A percentile compares a stretch with the other conserved stretches of the same genome.
These are phyloP conservation scores for Tremella yokohamensis DNA, from an alignment of 768 basidiomycete genomes.

Conservation along the genomic window DNA sequence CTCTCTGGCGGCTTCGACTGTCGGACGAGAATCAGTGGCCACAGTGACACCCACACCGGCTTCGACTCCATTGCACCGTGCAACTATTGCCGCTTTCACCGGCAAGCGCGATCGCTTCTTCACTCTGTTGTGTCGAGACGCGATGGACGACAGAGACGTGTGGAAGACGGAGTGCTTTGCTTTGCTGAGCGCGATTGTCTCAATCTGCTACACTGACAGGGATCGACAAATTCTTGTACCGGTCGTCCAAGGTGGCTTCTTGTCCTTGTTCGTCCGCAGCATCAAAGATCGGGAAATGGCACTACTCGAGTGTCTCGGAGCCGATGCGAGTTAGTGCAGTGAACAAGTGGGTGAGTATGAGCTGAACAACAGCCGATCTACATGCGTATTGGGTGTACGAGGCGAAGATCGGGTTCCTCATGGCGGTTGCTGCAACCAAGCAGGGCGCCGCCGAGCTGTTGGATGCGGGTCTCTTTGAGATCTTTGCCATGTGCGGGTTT, in stretches of 20 bases:
- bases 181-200: conserved; percentile 74
- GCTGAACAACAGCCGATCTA: conserved; percentile 59
- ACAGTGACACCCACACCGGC: not conserved
- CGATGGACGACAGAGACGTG: conserved; percentile 88
- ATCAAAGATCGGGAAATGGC: conserved; percentile 76
- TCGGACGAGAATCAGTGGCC: conserved; percentile 52
- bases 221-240: conserved; percentile 60
- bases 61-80: conserved; percentile 54
- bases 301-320: conserved; percentile 71
- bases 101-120: conserved; percentile 69
- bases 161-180: conserved; percentile 97
- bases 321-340: conserved; percentile 72
- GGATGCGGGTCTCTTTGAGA: conserved; percentile 69
- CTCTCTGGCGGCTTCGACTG: conserved; percentile 33
- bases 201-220: conserved; percentile 67
- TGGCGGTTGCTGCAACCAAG: conserved; percentile 75
- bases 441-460: conserved; percentile 79
- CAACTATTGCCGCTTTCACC: conserved; percentile 67
- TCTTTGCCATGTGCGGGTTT: conserved; percentile 79
- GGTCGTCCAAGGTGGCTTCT: conserved; percentile 69
- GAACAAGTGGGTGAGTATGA: not conserved
- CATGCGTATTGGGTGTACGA: conserved; percentile 92
- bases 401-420: conserved; percentile 84
- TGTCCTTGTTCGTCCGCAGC: conserved; percentile 75
- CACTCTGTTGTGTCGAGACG: conserved; percentile 74